These are phyloP conservation scores for Pseudomonodictys pantanalensis DNA, from an alignment of 495 filamentous ascomycete genomes.

Conservation along the genomic window DNA sequence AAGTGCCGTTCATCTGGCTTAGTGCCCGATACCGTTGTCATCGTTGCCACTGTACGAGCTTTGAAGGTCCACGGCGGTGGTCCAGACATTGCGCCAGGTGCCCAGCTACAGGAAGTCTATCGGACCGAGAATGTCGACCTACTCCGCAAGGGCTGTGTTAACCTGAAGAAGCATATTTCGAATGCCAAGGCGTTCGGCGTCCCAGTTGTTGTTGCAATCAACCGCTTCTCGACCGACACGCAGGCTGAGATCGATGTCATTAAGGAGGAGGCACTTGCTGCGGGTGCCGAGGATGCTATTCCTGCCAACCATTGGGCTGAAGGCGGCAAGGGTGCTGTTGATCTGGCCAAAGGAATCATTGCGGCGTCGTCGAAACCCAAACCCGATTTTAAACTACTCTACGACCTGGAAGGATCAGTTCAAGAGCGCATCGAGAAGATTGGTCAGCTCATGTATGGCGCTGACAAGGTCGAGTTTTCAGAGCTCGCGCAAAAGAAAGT, in stretches of 20 bases:
- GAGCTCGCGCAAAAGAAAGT: slow-evolving; percentile 94
- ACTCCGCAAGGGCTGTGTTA: slow-evolving; percentile 83
- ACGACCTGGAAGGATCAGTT: slow-evolving; percentile 73
- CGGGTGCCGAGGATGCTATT: slow-evolving; percentile 91
- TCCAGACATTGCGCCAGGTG: slow-evolving; percentile 84
- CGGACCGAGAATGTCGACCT: slow-evolving; percentile 89
- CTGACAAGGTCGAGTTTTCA: slow-evolving; percentile 84
- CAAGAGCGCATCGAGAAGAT: slow-evolving; percentile 91
- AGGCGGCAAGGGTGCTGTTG: slow-evolving; percentile 85
- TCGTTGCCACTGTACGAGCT: slow-evolving; percentile 92
- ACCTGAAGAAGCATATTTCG: slow-evolving; percentile 87
- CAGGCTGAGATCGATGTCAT: slow-evolving; percentile 87
- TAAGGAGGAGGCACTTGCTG: slow-evolving; percentile 84
- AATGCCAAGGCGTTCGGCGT: slow-evolving; percentile 88
- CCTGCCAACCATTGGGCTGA: slow-evolving; percentile 96
- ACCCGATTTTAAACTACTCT: slow-evolving; percentile 79
- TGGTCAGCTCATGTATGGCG: slow-evolving; percentile 90
- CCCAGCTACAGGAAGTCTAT: slow-evolving; percentile 77
- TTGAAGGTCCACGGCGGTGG: slow-evolving; percentile 96
- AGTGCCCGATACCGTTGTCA: slow-evolving; percentile 85
- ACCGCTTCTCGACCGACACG: slow-evolving; percentile 91
- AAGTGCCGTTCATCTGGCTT: slow-evolving; percentile 95
- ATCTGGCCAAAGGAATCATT: slow-evolving; percentile 85
- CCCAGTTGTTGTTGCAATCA: slow-evolving; percentile 96
- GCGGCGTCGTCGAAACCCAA: slow-evolving; percentile 78